These are phyloP conservation scores for Rhizopogon rudus DNA, from an alignment of 768 basidiomycete species.

Conservation along the genomic window DNA sequence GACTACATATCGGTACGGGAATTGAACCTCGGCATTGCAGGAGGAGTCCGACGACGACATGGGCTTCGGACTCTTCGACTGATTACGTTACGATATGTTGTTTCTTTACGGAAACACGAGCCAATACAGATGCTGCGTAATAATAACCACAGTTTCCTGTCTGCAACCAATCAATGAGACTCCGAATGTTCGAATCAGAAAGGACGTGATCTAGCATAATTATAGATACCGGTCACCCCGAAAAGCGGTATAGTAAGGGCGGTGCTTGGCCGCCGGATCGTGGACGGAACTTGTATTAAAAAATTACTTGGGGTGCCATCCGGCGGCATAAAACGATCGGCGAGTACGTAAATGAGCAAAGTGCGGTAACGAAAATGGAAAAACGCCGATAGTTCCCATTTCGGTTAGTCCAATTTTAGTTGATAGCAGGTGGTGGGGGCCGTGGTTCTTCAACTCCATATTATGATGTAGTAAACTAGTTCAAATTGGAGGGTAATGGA, in stretches of 20 bases:
- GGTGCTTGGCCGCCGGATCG: slow-evolving; percentile 4
- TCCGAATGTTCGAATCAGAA: slow-evolving; percentile 8
- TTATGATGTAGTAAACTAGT: too few species aligned
- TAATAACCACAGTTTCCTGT: slow-evolving; percentile 3
- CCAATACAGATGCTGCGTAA: not conserved
- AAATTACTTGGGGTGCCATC: slow-evolving; percentile 1
- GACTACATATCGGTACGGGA: not conserved
- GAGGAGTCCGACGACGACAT: slow-evolving; percentile 98
- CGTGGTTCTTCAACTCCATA: not conserved
- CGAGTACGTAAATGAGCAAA: slow-evolving; percentile 8
- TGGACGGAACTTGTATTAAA: not conserved
- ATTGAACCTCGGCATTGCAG: slow-evolving; percentile 30
- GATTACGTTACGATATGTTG: slow-evolving; percentile 25
- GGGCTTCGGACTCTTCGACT: slow-evolving; percentile 99
- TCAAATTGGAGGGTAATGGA: not conserved
- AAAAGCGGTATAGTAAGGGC: not conserved
- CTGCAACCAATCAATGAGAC: not conserved
- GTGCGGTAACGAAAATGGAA: not conserved
- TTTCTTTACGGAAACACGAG: slow-evolving; percentile 2
- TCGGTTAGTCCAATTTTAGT: not conserved
- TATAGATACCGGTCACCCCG: not conserved
- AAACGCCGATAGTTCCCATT: not conserved
- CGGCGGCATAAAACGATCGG: slow-evolving; percentile 14
- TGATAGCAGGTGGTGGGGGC: not conserved
- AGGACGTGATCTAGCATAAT: not conserved